Evolutionary conservation across 306 rosid genomes (phyloP), one percentile per base, ranked within the genome.

Genomic region (Ammopiptanthus mongolicus): DNA sequence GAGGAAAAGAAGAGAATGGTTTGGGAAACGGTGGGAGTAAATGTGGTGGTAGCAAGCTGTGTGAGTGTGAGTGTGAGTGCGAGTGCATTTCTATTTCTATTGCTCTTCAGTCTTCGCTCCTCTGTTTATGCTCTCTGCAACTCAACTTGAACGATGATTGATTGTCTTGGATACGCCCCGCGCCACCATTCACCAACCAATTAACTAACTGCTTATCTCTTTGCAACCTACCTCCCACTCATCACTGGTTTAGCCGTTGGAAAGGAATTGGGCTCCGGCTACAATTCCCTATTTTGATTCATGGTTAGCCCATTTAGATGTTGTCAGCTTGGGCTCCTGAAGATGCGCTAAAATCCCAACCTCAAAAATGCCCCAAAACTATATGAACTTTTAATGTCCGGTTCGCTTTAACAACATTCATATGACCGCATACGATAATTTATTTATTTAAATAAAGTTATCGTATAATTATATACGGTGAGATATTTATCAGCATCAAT

Each of bases 61-160:
- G 84, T 3, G 83, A 70, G 5, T n/a, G 75, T 4, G 87, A 73
- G 63, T 84, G 84, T 3, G 83, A 70, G 63, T 84, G 84, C 2
- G 83, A 70, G 82, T 73, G 90, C 98, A 91, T 90, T 63, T 78
- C 77, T 68, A 31, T 46, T 52, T 58, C 65, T 2, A 1, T 60
- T 19, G 6, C 44, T 25, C 15, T 57, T n/a, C n/a, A n/a, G n/a
- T n/a, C n/a, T n/a, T 72, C 25, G 4, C 29, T 41, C 71, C 37
- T 33, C 7, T 6, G 37, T 6, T 2, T 33, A 33, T 33, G 4
- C 37, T 41, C 47, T 41, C 44, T 37, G 44, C 44, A 37, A 37
- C 44, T 8, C n/a, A 41, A 41, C 14, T 41, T 3, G 2, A 41
- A 33, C 7, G 37, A 33, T 37, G 47, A 34, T 37, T 67, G 57